These are phyloP conservation scores for Exophiala sideris DNA, from an alignment of 2,329 filamentous ascomycete species.

Conservation along the genomic window DNA sequence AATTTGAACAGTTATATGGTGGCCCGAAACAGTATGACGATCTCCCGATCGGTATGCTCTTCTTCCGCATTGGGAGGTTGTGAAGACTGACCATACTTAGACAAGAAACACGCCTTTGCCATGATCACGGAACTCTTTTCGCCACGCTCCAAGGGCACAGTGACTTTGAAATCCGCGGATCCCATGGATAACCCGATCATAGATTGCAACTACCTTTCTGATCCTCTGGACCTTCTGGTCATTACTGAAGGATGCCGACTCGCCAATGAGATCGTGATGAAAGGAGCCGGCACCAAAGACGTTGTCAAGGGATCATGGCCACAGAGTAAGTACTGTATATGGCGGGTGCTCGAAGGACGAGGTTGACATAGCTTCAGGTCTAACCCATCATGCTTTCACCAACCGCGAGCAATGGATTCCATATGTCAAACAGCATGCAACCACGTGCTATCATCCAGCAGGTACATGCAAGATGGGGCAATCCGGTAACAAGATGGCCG, in stretches of 20 bases:
- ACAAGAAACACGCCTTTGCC: conserved; percentile 55
- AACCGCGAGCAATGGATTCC: conserved; percentile 57
- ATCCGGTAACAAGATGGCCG: conserved; percentile 46
- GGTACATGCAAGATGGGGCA: conserved; percentile 58
- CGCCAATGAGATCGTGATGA: conserved; percentile 59
- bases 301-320: conserved; percentile 62
- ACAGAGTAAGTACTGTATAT: conserved; percentile 8
- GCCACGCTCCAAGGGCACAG: conserved; percentile 55
- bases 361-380: conserved; percentile 29
- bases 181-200: conserved; percentile 54
- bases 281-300: conserved; percentile 56
- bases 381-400: conserved; percentile 52
- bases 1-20: conserved; percentile 19
- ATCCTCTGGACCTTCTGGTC: conserved; percentile 58
- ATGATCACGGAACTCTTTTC: conserved; percentile 59
- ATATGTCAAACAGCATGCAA: conserved; percentile 57
- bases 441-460: conserved; percentile 58
- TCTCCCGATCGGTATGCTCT: conserved; percentile 43
- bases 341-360: not conserved
- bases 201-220: conserved; percentile 56
- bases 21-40: conserved; percentile 56
- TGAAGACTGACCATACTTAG: conserved; percentile 5
- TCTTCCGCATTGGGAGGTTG: not conserved
- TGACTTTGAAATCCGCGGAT: conserved; percentile 50
- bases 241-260: conserved; percentile 57